These are phyloP conservation scores for Lactifluus echinatus DNA, from an alignment of 768 basidiomycete genomes.

Conservation along the genomic window DNA sequence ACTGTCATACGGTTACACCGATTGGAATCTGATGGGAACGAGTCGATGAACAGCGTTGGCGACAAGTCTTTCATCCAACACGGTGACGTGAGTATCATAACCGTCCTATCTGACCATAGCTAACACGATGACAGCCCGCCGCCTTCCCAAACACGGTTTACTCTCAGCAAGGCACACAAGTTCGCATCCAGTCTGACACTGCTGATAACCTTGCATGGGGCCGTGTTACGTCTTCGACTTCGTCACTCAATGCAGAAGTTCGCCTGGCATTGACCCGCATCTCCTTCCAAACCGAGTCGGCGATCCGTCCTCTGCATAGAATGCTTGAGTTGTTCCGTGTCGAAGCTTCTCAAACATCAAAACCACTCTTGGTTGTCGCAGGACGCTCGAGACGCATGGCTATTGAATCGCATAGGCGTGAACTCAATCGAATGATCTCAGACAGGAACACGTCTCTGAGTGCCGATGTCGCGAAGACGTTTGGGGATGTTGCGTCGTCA, in stretches of 20 bases:
- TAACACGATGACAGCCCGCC: constrained; percentile 30
- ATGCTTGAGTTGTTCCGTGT: constrained; percentile 37
- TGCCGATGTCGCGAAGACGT: constrained; percentile 55
- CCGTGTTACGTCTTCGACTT: constrained; percentile 38
- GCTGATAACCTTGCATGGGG: constrained; percentile 78
- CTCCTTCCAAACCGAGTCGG: constrained; percentile 43
- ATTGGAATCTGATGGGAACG: constrained; percentile 30
- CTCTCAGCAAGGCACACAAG: constrained; percentile 52
- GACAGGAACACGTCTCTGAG: constrained; percentile 37
- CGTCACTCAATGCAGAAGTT: constrained; percentile 25
- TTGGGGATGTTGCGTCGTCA: constrained; percentile 70
- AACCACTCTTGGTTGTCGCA: constrained; percentile 50
- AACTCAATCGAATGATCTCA: constrained; percentile 43
- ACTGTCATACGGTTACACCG: constrained; percentile 61
- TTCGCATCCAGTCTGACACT: constrained; percentile 63
- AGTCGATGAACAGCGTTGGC: constrained; percentile 26
- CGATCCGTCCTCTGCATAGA: constrained; percentile 47
- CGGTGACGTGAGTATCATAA: constrained; percentile 27
- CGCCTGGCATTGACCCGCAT: constrained; percentile 51
- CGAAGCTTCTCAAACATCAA: constrained; percentile 27
- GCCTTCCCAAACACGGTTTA: constrained; percentile 66
- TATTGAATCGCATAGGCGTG: constrained; percentile 46
- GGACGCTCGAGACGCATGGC: constrained; percentile 73
- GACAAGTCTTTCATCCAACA: constrained; percentile 17
- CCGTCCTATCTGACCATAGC: constrained; percentile 1